Evolutionary conservation across 495 filamentous ascomycete species (phyloP).

Genomic region (Cetradonia linearis): DNA sequence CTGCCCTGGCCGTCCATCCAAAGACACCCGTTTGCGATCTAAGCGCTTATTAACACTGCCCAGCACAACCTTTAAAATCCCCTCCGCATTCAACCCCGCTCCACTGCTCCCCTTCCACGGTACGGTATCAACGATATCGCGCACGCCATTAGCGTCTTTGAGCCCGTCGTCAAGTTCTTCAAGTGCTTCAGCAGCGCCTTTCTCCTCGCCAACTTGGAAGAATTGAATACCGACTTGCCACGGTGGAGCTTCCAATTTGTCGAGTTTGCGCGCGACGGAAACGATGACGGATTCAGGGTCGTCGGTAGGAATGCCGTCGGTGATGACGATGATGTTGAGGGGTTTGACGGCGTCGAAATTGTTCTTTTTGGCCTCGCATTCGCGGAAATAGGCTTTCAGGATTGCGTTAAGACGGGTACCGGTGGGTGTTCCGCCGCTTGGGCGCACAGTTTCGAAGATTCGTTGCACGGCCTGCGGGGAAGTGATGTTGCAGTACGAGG

Average conservation of each 20-base stretch:
- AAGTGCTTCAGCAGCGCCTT: conserved; percentile 51
- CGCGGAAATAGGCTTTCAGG: conserved; percentile 56
- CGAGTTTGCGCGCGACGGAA: conserved; percentile 56
- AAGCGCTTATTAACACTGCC: conserved; percentile 17
- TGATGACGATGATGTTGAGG: conserved; percentile 88
- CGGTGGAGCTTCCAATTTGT: conserved; percentile 58
- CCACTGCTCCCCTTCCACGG: conserved; percentile 48
- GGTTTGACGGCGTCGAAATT: conserved; percentile 55
- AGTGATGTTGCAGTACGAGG: conserved; percentile 49
- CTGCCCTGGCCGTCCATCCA: conserved; percentile 9
- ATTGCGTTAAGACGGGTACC: conserved; percentile 64
- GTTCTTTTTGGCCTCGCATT: conserved; percentile 33
- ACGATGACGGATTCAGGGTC: conserved; percentile 67
- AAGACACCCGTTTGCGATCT: conserved; percentile 20
- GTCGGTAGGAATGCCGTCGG: conserved; percentile 79
- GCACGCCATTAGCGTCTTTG: conserved; percentile 38
- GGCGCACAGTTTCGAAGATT: conserved; percentile 58
- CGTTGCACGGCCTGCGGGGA: conserved; percentile 42
- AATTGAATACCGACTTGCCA: conserved; percentile 95
- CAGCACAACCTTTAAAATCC: conserved; percentile 69
- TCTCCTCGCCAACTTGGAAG: conserved; percentile 84
- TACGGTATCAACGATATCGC: conserved; percentile 94
- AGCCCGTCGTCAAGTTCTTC: conserved; percentile 72
- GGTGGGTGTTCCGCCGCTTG: conserved; percentile 62
- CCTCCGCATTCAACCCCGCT: conserved; percentile 47